Evolutionary conservation across 2,329 filamentous ascomycete genomes (phyloP).

Genomic region (Coleophoma cylindrospora): DNA sequence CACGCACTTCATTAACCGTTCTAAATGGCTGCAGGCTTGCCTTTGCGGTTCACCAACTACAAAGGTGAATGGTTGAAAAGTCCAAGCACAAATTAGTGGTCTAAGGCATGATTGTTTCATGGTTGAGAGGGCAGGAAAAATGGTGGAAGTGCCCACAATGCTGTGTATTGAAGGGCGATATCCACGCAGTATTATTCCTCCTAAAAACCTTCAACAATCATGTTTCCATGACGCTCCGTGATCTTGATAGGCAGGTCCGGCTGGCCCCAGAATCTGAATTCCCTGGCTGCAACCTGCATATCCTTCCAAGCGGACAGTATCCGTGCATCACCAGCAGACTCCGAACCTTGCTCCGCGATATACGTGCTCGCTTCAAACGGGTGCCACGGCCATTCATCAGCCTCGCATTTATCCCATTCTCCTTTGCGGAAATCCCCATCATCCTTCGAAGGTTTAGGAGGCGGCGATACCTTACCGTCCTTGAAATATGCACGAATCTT

Average conservation of each 20-base stretch:
- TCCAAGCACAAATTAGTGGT: too few relatives aligned
- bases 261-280: constrained; percentile 1
- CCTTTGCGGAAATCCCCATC: constrained; percentile 11
- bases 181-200: too few relatives aligned
- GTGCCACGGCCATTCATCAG: constrained; percentile 21
- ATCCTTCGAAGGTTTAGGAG: constrained; percentile 6
- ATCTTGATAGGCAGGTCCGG: background rate
- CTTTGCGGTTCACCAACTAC: too few relatives aligned
- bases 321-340: constrained; percentile 5
- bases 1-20: too few relatives aligned
- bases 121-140: too few relatives aligned
- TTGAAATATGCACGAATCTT: constrained; percentile 20
- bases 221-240: too few relatives aligned
- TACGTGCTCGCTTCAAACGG: constrained; percentile 3
- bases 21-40: too few relatives aligned
- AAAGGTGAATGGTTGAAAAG: too few relatives aligned
- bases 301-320: constrained; percentile 7
- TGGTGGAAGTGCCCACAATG: too few relatives aligned
- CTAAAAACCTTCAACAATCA: too few relatives aligned
- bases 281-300: constrained; percentile 7
- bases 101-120: too few relatives aligned
- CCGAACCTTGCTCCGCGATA: constrained; percentile 1
- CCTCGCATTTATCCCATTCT: constrained; percentile 20
- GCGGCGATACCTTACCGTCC: constrained; percentile 17
- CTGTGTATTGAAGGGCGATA: too few relatives aligned